Conservation (phyloP, 306 rosid genomes). For the Crotalaria pallida region DNA sequence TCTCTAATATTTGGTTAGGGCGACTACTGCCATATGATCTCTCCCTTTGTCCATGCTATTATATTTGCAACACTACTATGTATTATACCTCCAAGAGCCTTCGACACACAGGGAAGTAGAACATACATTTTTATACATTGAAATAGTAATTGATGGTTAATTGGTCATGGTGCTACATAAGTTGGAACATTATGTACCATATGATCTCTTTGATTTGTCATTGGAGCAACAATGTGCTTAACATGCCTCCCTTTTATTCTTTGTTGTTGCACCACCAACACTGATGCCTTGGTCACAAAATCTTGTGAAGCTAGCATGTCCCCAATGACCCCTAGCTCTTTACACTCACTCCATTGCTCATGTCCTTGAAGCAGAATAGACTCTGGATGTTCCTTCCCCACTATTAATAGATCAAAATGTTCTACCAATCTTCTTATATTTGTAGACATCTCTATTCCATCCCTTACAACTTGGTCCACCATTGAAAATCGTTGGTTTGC, state of each 20-base stretch:
- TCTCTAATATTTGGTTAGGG: no score
- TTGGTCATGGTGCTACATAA: neutral
- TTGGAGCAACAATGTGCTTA: neutral
- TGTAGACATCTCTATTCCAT: conserved; percentile 40
- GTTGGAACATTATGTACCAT: conserved; percentile 19
- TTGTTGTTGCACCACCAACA: conserved; percentile 66
- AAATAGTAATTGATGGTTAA: conserved; percentile 42
- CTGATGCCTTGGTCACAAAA: conserved; percentile 40
- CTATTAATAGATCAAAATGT: conserved; percentile 57
- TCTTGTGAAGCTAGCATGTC: conserved; percentile 67
- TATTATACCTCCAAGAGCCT: no score
- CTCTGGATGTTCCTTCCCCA: conserved; percentile 47
- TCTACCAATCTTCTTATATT: conserved; percentile 39
- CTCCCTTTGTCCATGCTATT: no score
- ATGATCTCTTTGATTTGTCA: conserved; percentile 22
- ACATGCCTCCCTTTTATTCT: conserved; percentile 35
- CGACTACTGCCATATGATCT: no score
- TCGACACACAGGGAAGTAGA: neutral
- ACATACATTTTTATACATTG: neutral
- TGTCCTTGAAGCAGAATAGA: conserved; percentile 38
- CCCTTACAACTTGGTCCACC: conserved; percentile 58
- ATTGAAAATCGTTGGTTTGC: conserved; percentile 47
- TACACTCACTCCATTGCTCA: conserved; percentile 61
- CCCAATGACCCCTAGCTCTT: conserved; percentile 58
- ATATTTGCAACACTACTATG: no score